Conservation (phyloP, 257 asterid genomes). For the Jasminum sambac region DNA sequence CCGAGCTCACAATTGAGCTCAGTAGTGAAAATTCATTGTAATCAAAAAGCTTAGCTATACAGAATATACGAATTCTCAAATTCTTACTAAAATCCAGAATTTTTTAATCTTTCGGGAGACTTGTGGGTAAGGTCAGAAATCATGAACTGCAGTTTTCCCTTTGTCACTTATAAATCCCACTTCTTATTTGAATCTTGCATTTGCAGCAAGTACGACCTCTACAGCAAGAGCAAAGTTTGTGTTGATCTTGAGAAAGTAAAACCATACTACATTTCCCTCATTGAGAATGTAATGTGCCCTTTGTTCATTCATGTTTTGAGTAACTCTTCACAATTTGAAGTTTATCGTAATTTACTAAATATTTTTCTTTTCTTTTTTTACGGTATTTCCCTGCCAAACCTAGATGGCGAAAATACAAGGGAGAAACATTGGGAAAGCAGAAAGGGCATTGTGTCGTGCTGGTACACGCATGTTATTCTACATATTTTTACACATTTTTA, state of each 20-base stretch:
- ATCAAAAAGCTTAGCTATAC: no score
- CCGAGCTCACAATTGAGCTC: no score
- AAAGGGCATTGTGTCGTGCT: neutral
- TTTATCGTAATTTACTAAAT: slow-evolving; percentile 1
- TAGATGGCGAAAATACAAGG: slow-evolving; percentile 45
- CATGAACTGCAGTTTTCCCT: no score
- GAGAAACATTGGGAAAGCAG: neutral
- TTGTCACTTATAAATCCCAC: no score
- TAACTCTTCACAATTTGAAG: neutral
- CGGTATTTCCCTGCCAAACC: slow-evolving; percentile 74
- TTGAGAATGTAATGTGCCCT: slow-evolving; percentile 49
- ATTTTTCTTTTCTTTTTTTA: slow-evolving; percentile 5
- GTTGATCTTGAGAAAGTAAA: slow-evolving; percentile 43
- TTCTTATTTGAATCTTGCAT: neutral
- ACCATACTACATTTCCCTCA: slow-evolving; percentile 68
- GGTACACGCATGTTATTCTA: no score
- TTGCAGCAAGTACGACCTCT: slow-evolving; percentile 49
- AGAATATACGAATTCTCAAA: no score
- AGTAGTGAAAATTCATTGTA: no score
- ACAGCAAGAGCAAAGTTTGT: slow-evolving; percentile 51
- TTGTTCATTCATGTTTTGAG: no score
- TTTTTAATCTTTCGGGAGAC: no score
- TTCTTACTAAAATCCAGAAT: no score
- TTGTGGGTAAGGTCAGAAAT: no score
- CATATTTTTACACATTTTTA: no score